These are phyloP conservation scores for Marsdenia floribunda DNA, from an alignment of 257 asterid species.

Conservation along the genomic window DNA sequence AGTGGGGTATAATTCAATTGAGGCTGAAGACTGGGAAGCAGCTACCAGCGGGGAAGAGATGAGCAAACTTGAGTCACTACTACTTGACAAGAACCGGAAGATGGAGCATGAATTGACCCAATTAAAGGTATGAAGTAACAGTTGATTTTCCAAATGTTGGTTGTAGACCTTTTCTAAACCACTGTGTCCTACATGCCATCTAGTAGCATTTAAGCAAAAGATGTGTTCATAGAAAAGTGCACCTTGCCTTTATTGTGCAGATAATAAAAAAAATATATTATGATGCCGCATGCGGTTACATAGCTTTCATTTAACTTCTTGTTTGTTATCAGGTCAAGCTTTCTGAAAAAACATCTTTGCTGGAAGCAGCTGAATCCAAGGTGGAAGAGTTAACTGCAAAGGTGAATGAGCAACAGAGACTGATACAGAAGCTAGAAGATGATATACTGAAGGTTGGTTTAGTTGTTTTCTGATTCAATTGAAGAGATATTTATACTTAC, in stretches of 20 bases:
- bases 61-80: conserved; percentile 94
- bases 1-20: conserved; percentile 97
- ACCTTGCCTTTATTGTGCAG: not conserved
- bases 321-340: conserved; percentile 64
- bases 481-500: not conserved
- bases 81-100: conserved; percentile 96
- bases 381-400: conserved; percentile 59
- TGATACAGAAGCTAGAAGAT: conserved; percentile 96
- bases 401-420: conserved; percentile 70
- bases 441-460: conserved; percentile 75
- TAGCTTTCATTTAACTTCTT: conserved; percentile 9
- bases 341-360: conserved; percentile 66
- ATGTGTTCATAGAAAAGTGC: not conserved
- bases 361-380: conserved; percentile 80
- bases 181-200: not conserved
- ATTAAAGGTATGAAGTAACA: conserved; percentile 47
- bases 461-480: not conserved
- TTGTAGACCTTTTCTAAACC: not conserved
- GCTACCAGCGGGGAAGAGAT: conserved; percentile 97
- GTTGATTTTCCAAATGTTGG: conserved; percentile 2
- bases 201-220: not conserved
- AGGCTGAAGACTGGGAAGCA: conserved; percentile 99
- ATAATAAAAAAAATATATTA: not conserved
- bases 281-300: not conserved
- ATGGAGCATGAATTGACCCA: conserved; percentile 98